phyloP scores from a whole-genome alignment of 164 flowering plant genomes.

The Nymphaea colorata region DNA sequence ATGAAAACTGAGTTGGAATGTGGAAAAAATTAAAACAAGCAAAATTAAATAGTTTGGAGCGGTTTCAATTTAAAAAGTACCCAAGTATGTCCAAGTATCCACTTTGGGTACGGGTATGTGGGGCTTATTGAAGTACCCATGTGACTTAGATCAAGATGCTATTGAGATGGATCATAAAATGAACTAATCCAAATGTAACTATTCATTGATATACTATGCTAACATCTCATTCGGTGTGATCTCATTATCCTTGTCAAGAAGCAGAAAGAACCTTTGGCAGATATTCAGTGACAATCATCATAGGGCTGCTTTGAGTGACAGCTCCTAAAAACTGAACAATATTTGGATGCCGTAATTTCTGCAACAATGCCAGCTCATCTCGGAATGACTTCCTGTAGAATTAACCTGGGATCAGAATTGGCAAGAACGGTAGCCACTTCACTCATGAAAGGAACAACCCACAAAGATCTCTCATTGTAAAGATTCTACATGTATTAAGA shows the following conservation, averaged over 20 bases:
- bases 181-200: too few species aligned
- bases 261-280: conserved; percentile 54
- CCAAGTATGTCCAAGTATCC: too few species aligned
- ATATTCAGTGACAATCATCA: conserved; percentile 97
- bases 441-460: background rate
- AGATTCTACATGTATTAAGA: background rate
- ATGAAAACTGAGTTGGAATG: too few species aligned
- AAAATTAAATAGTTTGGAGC: too few species aligned
- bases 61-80: too few species aligned
- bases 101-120: too few species aligned
- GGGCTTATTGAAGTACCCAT: too few species aligned
- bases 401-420: background rate
- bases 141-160: too few species aligned
- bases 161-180: too few species aligned
- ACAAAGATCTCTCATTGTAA: background rate
- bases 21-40: too few species aligned
- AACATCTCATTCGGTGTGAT: too few species aligned
- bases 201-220: too few species aligned
- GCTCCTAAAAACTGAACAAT: conserved; percentile 94
- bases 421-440: background rate
- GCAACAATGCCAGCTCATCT: conserved; percentile 85
- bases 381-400: conserved; percentile 57
- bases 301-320: conserved; percentile 91
- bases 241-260: background rate
- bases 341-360: conserved; percentile 84